Evolutionary conservation across 257 asterid species (phyloP).

Genomic region (Przewalskia tangutica): DNA sequence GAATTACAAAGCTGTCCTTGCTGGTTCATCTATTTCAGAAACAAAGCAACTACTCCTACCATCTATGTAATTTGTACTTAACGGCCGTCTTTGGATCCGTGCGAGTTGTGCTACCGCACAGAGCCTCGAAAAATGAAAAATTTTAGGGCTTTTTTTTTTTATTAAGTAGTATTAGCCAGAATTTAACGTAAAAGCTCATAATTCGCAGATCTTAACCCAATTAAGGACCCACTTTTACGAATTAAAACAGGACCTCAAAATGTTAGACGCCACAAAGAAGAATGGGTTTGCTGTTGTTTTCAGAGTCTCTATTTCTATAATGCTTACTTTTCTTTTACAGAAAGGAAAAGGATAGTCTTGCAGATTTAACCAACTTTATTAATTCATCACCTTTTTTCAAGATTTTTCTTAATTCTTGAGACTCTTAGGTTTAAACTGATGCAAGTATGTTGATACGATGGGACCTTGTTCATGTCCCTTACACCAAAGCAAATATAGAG

Average conservation of each 20-base stretch:
- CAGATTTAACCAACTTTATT: neutral
- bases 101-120: too few species aligned
- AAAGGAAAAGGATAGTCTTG: neutral
- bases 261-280: too few species aligned
- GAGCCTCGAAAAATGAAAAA: too few species aligned
- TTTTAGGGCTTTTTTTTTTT: too few species aligned
- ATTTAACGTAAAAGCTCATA: too few species aligned
- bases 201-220: too few species aligned
- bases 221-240: too few species aligned
- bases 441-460: neutral
- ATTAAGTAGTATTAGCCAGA: too few species aligned
- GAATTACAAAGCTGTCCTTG: neutral
- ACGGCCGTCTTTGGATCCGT: too few species aligned
- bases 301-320: neutral
- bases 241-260: too few species aligned
- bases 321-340: constrained; percentile 8
- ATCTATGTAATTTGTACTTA: too few species aligned
- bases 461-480: neutral
- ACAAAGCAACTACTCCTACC: neutral
- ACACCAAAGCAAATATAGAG: neutral
- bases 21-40: too few species aligned
- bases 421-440: neutral
- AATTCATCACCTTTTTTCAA: neutral
- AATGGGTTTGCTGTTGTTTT: constrained; percentile 6
- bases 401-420: neutral